Conservation (phyloP, 805 yeast species). For the Ogataea paradorogensis region DNA sequence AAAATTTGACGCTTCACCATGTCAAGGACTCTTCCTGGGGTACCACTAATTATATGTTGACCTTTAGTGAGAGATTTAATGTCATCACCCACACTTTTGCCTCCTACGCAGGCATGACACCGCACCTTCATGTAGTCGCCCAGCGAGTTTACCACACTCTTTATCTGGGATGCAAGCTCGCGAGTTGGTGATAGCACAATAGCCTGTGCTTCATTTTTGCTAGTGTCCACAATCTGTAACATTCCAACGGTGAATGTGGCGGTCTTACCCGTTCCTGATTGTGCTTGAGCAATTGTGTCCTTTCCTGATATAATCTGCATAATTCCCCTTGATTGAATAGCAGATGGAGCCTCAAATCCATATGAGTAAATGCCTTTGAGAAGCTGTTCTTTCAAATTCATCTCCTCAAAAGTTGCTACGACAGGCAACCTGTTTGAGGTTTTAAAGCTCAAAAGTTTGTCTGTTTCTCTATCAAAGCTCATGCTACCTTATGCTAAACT, state of each 20-base stretch:
- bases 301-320: constrained; percentile 72
- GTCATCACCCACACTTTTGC: constrained; percentile 87
- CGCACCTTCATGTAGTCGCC: constrained; percentile 88
- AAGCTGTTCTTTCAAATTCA: constrained; percentile 64
- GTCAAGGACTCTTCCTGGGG: constrained; percentile 97
- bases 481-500: constrained; percentile 25
- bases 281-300: constrained; percentile 80
- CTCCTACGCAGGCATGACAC: constrained; percentile 97
- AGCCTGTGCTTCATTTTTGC: constrained; percentile 79
- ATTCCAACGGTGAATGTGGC: constrained; percentile 77
- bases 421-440: constrained; percentile 55
- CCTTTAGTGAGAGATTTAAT: constrained; percentile 78
- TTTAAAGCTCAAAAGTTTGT: constrained; percentile 58
- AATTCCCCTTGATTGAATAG: constrained; percentile 80
- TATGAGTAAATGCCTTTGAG: constrained; percentile 69
- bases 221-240: constrained; percentile 62
- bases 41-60: constrained; percentile 93
- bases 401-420: constrained; percentile 63
- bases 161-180: constrained; percentile 95
- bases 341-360: constrained; percentile 80
- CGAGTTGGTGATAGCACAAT: constrained; percentile 95
- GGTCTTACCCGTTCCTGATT: constrained; percentile 90
- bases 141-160: constrained; percentile 84
- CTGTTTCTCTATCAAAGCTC: constrained; percentile 62
- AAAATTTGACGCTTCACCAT: constrained; percentile 90